Evolutionary conservation across 345 rosid species (phyloP).

Genomic region (Aquilaria sinensis): DNA sequence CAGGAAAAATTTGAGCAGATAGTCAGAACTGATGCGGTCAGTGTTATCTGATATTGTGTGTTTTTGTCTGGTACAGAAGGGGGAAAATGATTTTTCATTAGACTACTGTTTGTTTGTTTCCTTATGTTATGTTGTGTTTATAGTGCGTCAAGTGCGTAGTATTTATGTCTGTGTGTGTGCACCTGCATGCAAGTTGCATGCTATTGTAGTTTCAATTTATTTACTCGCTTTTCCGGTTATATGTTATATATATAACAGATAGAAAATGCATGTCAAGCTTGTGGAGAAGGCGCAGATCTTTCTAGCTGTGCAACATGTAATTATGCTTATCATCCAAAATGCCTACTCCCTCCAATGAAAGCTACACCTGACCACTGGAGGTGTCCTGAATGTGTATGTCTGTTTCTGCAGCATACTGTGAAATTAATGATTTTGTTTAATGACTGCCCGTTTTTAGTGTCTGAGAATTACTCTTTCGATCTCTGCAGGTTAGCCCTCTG

Average conservation of each 20-base stretch:
- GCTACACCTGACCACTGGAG: slow-evolving; percentile 83
- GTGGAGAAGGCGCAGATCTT: slow-evolving; percentile 73
- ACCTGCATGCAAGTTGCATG: too few species aligned
- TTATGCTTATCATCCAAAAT: slow-evolving; percentile 77
- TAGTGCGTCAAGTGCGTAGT: too few species aligned
- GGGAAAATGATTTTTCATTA: too few species aligned
- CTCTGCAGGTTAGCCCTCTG: slow-evolving; percentile 88
- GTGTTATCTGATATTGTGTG: slow-evolving; percentile 18
- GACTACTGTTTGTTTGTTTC: too few species aligned
- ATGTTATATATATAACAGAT: slow-evolving; percentile 28
- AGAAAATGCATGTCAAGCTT: slow-evolving; percentile 82
- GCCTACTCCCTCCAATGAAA: slow-evolving; percentile 76
- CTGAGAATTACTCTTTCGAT: slow-evolving; percentile 18
- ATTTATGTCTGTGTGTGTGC: too few species aligned
- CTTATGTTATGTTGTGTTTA: too few species aligned
- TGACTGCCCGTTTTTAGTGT: slow-evolving; percentile 3
- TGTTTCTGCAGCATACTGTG: slow-evolving; percentile 12
- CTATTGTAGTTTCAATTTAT: neutral
- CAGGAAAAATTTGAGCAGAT: slow-evolving; percentile 63
- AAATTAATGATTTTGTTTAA: slow-evolving; percentile 8
- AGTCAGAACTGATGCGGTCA: slow-evolving; percentile 76
- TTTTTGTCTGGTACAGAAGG: neutral
- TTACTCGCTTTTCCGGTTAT: neutral
- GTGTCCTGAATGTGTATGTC: slow-evolving; percentile 90
- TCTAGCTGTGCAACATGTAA: slow-evolving; percentile 81